Base-by-base conservation (phyloP, 1,139 yeast species). In the Kodamaea fungicola region DNA sequence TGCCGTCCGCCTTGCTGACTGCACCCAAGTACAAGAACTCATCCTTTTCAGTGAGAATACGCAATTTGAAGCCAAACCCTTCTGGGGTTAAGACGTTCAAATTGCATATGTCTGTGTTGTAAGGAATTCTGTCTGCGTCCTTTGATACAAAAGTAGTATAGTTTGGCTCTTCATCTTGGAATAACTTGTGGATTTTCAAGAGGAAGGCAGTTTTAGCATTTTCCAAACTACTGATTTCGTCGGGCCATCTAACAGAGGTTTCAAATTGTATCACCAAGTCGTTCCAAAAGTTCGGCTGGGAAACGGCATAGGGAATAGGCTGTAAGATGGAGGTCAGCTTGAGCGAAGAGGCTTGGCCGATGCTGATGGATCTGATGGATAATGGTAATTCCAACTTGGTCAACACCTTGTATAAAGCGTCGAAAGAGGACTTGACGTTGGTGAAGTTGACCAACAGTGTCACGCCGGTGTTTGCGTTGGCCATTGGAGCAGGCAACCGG, bases 241-340 rank as follows among this genome's bases (percentile, higher is more conserved):
- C 96, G 1, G 99, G 98, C 99, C 98, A 94, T 58, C 81, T 80
- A n/a, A 80, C 73, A 2, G 96, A 85, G 3, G 86, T 70, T 63
- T 94, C 98, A 59, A 94, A 88, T 59, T 89, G 96, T 33, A 94
- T 60, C 8, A 90, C 73, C 21, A 83, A 80, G 35, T 84, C 89
- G 47, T 85, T 87, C 70, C 87, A 78, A 50, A 84, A 85, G 54
- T 87, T 90, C 5, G 90, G 90, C 50, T 78, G 83, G 2, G 87
- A 75, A 3, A 66, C 62, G 10, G 94, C 92, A 65, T 76, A 87
- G 29, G 96, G 95, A 28, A 81, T 87, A 0, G 97, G 97, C 47
- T 79, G 82, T 43, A 81, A 70, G 8, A 83, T 52, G 1, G 96
- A 81, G 0, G 96, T 73, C 49, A 78, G 80, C 52, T 97, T 73